Evolutionary conservation across 2,329 filamentous ascomycete species (phyloP).

Genomic region (Teratosphaeria viscida): DNA sequence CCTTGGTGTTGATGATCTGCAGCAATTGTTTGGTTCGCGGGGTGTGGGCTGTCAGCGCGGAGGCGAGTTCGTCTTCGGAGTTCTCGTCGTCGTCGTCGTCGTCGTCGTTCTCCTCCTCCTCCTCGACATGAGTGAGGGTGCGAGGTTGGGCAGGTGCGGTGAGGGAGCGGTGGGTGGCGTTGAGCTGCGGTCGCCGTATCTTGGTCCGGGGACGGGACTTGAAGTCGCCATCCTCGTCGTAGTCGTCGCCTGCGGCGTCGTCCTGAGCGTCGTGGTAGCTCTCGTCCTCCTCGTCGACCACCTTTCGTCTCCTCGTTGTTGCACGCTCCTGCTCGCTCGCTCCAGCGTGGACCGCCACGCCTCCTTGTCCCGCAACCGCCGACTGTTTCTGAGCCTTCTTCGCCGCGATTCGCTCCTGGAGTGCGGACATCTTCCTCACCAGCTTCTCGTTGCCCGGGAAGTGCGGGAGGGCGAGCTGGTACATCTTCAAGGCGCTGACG

Average conservation of each 20-base stretch:
- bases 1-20: conserved; percentile 62
- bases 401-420: conserved; percentile 41
- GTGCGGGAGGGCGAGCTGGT: conserved; percentile 70
- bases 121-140: too few species aligned
- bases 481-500: conserved; percentile 68
- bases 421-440: conserved; percentile 42
- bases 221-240: conserved; percentile 27
- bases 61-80: conserved; percentile 24
- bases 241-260: conserved; percentile 15
- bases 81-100: conserved; percentile 11
- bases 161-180: conserved; percentile 2
- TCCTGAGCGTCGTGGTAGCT: conserved; percentile 29
- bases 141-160: conserved; percentile 3
- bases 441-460: conserved; percentile 79
- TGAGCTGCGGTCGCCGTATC: conserved; percentile 14
- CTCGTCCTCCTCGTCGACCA: conserved; percentile 28
- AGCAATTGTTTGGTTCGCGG: conserved; percentile 55
- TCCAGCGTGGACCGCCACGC: not conserved
- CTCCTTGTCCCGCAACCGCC: not conserved
- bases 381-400: conserved; percentile 26
- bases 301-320: conserved; percentile 4
- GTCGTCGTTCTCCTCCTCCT: conserved; percentile 11
- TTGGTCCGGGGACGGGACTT: conserved; percentile 31
- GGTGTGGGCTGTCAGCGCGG: conserved; percentile 27
- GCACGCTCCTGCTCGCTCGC: conserved; percentile 3